Evolutionary conservation across 169 alveolate genomes (phyloP).

Genomic region (Perkinsus olseni): DNA sequence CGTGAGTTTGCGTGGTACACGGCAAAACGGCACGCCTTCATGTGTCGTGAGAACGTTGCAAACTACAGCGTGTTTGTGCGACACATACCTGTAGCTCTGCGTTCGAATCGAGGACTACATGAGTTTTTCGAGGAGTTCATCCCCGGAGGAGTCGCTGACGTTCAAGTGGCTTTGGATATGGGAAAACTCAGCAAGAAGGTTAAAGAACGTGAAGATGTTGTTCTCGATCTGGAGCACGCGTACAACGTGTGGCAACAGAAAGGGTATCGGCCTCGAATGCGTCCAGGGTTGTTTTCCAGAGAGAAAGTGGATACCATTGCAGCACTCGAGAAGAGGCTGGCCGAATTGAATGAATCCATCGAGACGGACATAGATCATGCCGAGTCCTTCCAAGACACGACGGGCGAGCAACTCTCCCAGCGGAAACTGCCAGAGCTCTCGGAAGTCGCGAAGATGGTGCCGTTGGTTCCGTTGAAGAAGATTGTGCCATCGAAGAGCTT

Average conservation of each 20-base stretch:
- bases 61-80: neutral
- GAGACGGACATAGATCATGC: neutral
- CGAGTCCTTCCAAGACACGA: neutral
- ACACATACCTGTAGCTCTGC: neutral
- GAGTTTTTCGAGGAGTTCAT: neutral
- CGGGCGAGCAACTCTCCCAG: neutral
- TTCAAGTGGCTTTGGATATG: neutral
- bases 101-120: neutral
- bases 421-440: neutral
- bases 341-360: neutral
- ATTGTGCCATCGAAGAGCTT: neutral
- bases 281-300: neutral
- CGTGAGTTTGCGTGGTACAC: neutral
- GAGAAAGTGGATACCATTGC: neutral
- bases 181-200: neutral
- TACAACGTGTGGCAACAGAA: neutral
- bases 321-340: neutral
- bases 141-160: neutral
- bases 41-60: neutral
- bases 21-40: neutral
- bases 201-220: neutral
- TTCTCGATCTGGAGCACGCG: neutral
- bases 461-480: neutral
- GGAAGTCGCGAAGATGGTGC: neutral
- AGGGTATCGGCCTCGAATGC: neutral